Conservation (phyloP, 2,329 filamentous ascomycete genomes). For the Magnaporthiopsis incrustans region DNA sequence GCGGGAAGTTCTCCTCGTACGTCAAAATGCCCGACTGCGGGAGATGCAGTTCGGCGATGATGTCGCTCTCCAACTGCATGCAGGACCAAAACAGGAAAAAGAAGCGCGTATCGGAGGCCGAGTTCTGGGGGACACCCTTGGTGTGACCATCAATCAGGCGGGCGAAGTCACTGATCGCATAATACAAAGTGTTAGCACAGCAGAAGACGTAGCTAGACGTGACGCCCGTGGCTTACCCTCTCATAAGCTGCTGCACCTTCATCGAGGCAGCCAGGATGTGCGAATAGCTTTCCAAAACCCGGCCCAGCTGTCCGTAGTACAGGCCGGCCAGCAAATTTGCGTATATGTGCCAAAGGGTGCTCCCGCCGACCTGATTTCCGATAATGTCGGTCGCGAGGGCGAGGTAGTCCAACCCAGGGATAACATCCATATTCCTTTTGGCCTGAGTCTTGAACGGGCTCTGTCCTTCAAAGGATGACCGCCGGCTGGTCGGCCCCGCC, state of each 20-base stretch:
- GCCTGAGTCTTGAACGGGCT: slow-evolving; percentile 11
- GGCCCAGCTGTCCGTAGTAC: slow-evolving; percentile 80
- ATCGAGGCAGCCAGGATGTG: slow-evolving; percentile 50
- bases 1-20: slow-evolving; percentile 57
- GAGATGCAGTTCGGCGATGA: slow-evolving; percentile 73
- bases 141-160: slow-evolving; percentile 24
- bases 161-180: slow-evolving; percentile 29
- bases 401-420: slow-evolving; percentile 87
- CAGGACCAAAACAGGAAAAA: slow-evolving; percentile 87
- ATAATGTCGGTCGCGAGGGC: slow-evolving; percentile 80
- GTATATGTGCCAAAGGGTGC: slow-evolving; percentile 76
- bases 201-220: no score
- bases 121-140: background rate
- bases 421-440: slow-evolving; percentile 66
- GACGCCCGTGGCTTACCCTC: slow-evolving; percentile 47
- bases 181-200: background rate
- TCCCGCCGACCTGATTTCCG: slow-evolving; percentile 70
- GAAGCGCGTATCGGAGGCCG: slow-evolving; percentile 49
- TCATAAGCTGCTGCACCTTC: slow-evolving; percentile 62
- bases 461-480: slow-evolving; percentile 42
- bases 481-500: slow-evolving; percentile 36
- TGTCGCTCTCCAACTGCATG: slow-evolving; percentile 86
- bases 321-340: slow-evolving; percentile 77
- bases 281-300: slow-evolving; percentile 75
- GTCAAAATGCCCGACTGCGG: slow-evolving; percentile 54